phyloP scores from a whole-genome alignment of 495 filamentous ascomycete species.

The Neohortaea acidophila region DNA sequence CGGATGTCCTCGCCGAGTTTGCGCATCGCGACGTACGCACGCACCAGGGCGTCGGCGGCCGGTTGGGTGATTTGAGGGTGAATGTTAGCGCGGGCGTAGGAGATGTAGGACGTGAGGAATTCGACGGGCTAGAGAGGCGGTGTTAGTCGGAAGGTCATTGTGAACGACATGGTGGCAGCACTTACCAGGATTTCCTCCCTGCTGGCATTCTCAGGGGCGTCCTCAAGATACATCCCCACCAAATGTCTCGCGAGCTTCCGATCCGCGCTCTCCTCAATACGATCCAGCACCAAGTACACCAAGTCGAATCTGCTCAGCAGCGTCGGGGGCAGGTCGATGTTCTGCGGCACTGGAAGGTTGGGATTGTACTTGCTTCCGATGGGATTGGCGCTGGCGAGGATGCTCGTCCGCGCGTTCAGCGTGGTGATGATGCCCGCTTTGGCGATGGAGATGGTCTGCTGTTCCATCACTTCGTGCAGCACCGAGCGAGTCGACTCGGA shows the following conservation, averaged over 20 bases:
- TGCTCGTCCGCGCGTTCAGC: conserved; percentile 83
- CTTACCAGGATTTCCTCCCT: conserved; percentile 63
- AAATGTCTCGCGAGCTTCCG: conserved; percentile 81
- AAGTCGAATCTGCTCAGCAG: conserved; percentile 90
- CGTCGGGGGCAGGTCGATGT: conserved; percentile 93
- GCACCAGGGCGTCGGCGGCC: conserved; percentile 65
- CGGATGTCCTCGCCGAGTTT: conserved; percentile 91
- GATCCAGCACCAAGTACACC: conserved; percentile 90
- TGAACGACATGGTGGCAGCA: conserved; percentile 14
- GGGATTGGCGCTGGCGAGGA: conserved; percentile 91
- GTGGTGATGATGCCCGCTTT: conserved; percentile 99
- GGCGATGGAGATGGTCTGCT: conserved; percentile 96
- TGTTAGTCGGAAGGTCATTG: conserved; percentile 10
- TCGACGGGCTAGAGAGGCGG: conserved; percentile 60
- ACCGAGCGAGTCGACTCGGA: conserved; percentile 89
- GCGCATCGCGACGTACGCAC: conserved; percentile 89
- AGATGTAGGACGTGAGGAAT: conserved; percentile 92
- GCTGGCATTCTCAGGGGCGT: conserved; percentile 74
- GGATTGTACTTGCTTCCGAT: conserved; percentile 96
- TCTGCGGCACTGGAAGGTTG: conserved; percentile 86
- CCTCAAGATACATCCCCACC: conserved; percentile 93
- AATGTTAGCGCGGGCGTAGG: conserved; percentile 77
- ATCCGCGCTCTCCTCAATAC: conserved; percentile 75
- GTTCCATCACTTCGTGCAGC: conserved; percentile 98
- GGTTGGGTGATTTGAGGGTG: conserved; percentile 65